Evolutionary conservation across 2,329 filamentous ascomycete genomes (phyloP).

Genomic region (Blastomyces emzantsi): DNA sequence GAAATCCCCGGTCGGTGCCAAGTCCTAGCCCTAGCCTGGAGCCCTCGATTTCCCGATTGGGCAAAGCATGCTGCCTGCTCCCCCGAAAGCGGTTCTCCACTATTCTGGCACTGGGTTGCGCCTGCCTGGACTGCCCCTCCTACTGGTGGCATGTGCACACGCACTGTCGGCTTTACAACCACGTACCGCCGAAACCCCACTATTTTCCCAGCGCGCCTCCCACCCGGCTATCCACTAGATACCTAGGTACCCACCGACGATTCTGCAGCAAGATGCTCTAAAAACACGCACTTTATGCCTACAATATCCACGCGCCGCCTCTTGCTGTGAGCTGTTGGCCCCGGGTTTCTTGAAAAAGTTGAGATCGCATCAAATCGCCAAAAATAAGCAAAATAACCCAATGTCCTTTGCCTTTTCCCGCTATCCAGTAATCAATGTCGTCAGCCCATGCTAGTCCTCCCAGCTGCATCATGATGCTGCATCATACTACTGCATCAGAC

Average conservation of each 20-base stretch:
- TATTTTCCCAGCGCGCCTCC: not conserved
- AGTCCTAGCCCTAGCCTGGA: not conserved
- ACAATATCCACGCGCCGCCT: not conserved
- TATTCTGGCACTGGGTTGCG: not conserved
- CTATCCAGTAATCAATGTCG: not conserved
- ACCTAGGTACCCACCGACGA: not conserved
- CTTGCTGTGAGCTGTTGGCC: no score
- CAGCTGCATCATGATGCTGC: not conserved
- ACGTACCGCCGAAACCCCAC: not conserved
- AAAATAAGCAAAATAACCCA: not conserved
- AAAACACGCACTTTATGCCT: not conserved
- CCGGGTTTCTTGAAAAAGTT: not conserved
- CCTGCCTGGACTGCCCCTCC: not conserved
- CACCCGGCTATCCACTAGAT: no score
- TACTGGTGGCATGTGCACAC: not conserved
- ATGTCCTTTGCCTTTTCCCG: not conserved
- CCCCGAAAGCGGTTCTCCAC: not conserved
- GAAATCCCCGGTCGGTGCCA: not conserved
- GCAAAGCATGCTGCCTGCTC: not conserved
- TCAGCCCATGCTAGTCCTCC: not conserved
- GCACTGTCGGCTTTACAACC: not conserved
- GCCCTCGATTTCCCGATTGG: not conserved
- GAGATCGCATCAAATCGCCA: not conserved
- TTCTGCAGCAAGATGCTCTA: not conserved
- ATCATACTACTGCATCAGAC: not conserved